Conservation (phyloP, 345 rosid genomes). For the Euphorbia peplus region DNA sequence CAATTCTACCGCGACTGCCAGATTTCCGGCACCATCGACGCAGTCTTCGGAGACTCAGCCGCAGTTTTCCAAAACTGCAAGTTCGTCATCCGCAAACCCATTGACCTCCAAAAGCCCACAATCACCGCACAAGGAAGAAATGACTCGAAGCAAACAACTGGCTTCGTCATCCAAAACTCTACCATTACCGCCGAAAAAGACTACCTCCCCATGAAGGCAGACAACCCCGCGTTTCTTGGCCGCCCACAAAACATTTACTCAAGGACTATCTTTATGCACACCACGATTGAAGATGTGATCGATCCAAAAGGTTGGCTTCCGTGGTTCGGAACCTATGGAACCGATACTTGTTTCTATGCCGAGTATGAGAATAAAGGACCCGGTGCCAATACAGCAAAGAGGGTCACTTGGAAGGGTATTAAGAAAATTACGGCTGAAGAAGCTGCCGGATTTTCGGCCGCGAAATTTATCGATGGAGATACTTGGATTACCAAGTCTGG, state of each 20-base stretch:
- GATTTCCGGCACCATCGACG: constrained; percentile 32
- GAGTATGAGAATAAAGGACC: constrained; percentile 62
- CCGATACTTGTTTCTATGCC: constrained; percentile 51
- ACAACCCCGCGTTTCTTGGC: constrained; percentile 56
- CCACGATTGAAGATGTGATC: constrained; percentile 47
- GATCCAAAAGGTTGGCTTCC: constrained; percentile 63
- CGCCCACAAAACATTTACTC: constrained; percentile 68
- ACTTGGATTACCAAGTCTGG: constrained; percentile 47
- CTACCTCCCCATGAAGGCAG: constrained; percentile 32
- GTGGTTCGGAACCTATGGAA: constrained; percentile 42
- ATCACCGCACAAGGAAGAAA: constrained; percentile 69
- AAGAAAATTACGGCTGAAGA: constrained; percentile 27
- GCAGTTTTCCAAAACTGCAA: constrained; percentile 63
- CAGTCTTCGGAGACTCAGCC: constrained; percentile 60
- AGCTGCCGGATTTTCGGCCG: constrained; percentile 32
- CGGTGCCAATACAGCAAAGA: constrained; percentile 40
- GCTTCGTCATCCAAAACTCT: constrained; percentile 61
- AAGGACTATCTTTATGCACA: constrained; percentile 55
- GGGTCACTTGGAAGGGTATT: constrained; percentile 61
- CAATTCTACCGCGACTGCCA: constrained; percentile 30
- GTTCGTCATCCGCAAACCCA: constrained; percentile 50
- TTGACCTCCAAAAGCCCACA: constrained; percentile 41
- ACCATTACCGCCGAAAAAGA: constrained; percentile 42
- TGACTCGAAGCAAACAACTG: constrained; percentile 40
- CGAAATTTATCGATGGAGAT: constrained; percentile 37